Percentiles rank a stretch among this genome's conserved stretches.
phyloP scores from a whole-genome alignment of 2,329 filamentous ascomycete genomes.

The Paraconiothyrium sp. region DNA sequence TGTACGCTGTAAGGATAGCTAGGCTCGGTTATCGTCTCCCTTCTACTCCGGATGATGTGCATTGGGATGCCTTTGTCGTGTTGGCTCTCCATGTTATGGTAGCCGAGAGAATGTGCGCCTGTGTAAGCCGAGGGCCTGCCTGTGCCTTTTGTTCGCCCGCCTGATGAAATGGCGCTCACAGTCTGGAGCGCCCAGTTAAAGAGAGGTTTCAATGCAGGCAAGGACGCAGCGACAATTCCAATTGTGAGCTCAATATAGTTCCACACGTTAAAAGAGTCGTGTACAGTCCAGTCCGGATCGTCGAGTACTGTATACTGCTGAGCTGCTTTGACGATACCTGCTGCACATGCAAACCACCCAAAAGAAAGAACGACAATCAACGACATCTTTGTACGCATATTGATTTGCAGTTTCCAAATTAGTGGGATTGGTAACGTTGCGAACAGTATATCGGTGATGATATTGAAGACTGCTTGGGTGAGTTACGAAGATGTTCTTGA shows the following conservation, averaged over 20 bases:
- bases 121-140: conserved; percentile 24
- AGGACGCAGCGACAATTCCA: conserved; percentile 55
- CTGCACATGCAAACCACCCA: conserved; percentile 54
- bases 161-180: conserved; percentile 33
- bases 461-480: conserved; percentile 45
- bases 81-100: conserved; percentile 27
- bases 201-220: conserved; percentile 52
- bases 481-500: conserved; percentile 13
- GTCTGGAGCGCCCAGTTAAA: conserved; percentile 48
- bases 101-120: conserved; percentile 27
- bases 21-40: conserved; percentile 2
- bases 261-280: conserved; percentile 57
- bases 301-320: conserved; percentile 49
- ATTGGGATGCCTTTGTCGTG: conserved; percentile 29
- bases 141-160: conserved; percentile 24
- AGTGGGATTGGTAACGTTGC: conserved; percentile 55
- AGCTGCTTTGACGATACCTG: conserved; percentile 55
- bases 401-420: conserved; percentile 56
- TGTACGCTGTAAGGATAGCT: conserved; percentile 29
- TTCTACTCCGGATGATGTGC: conserved; percentile 22
- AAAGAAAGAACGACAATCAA: conserved; percentile 49
- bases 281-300: conserved; percentile 48
- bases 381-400: conserved; percentile 53
- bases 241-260: conserved; percentile 57
- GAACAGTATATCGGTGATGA: conserved; percentile 53